phyloP scores from a whole-genome alignment of 2,329 filamentous ascomycete species.

The Colletotrichum lupini region DNA sequence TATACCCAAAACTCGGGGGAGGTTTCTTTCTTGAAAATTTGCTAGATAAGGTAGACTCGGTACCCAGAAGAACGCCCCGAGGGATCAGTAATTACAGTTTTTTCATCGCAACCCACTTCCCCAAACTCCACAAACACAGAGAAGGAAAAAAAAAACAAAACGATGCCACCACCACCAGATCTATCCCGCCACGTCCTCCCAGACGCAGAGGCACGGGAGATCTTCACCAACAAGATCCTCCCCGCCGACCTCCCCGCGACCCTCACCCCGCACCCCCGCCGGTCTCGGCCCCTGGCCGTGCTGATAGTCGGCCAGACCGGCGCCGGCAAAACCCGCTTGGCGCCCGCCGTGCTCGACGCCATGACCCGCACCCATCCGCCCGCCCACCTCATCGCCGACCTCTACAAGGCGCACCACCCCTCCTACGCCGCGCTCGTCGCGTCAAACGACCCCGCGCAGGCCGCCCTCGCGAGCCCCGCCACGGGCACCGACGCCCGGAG shows the following conservation, averaged over 20 bases:
- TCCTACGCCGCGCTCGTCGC: constrained; percentile 47
- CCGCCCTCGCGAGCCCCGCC: constrained; percentile 41
- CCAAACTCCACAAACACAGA: background rate
- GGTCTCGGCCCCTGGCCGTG: constrained; percentile 49
- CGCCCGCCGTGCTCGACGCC: constrained; percentile 50
- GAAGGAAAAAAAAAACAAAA: background rate
- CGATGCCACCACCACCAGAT: constrained; percentile 41
- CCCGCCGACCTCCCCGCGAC: constrained; percentile 47
- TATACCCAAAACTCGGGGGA: background rate
- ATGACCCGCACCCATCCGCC: constrained; percentile 39
- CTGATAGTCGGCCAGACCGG: constrained; percentile 60
- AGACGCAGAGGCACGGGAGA: constrained; percentile 41
- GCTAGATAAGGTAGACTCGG: background rate
- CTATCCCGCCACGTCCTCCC: constrained; percentile 47
- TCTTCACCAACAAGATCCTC: constrained; percentile 46
- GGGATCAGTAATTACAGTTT: background rate
- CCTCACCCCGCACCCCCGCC: constrained; percentile 19
- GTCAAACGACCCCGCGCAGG: constrained; percentile 44
- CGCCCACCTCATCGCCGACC: constrained; percentile 60
- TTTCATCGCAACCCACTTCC: background rate
- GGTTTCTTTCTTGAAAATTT: background rate
- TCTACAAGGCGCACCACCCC: constrained; percentile 61
- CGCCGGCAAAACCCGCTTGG: constrained; percentile 58
- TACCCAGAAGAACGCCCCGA: background rate
- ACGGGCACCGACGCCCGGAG: constrained; percentile 53